Evolutionary conservation across 306 rosid species (phyloP).

Genomic region (Rosa rugosa): DNA sequence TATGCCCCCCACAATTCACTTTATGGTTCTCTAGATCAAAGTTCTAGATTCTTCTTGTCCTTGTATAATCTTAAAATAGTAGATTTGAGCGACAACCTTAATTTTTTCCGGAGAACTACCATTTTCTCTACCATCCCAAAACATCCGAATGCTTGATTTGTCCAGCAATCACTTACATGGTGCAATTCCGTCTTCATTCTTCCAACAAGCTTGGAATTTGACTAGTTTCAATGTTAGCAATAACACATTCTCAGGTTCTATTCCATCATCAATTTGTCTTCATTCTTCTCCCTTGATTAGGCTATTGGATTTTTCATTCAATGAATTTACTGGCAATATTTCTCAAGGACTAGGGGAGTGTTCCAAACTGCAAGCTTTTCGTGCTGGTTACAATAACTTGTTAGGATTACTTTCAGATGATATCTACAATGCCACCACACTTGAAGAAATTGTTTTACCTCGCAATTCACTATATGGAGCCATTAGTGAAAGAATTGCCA

Average conservation of each 20-base stretch:
- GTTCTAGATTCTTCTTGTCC: too few species aligned
- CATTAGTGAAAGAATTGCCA: not conserved
- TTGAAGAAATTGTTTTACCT: slow-evolving; percentile 2
- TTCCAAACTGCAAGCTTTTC: not conserved
- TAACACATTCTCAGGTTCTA: not conserved
- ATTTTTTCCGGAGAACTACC: too few species aligned
- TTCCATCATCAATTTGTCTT: slow-evolving; percentile 3
- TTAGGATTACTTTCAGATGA: not conserved
- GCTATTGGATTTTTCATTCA: not conserved
- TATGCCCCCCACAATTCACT: too few species aligned
- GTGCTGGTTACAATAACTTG: not conserved
- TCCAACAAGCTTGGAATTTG: not conserved
- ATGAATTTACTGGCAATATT: not conserved
- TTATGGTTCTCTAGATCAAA: too few species aligned
- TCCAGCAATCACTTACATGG: slow-evolving; percentile 10
- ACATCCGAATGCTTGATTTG: not conserved
- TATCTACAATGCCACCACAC: not conserved
- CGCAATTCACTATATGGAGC: not conserved
- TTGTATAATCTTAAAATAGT: too few species aligned
- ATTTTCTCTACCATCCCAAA: too few species aligned
- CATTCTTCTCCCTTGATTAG: not conserved
- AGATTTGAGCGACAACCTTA: too few species aligned
- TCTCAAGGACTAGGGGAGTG: slow-evolving; percentile 2
- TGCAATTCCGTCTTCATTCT: not conserved
- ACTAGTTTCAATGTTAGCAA: not conserved